Evolutionary conservation across 2,329 filamentous ascomycete species (phyloP), one percentile per base, ranked within the genome.

Genomic region (Sarocladium strictum): DNA sequence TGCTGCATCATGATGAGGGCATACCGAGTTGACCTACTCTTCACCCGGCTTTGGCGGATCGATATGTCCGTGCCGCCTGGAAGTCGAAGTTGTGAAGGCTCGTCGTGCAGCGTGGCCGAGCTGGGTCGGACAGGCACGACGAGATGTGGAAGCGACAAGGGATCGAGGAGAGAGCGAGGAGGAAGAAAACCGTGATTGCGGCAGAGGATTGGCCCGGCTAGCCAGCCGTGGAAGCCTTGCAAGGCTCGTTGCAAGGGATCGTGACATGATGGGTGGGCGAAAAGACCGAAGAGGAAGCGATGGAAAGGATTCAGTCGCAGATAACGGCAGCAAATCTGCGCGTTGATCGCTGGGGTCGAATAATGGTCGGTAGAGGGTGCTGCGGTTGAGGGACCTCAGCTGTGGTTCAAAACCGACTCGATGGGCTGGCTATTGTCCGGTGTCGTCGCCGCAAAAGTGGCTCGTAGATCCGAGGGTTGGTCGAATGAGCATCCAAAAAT

Each of bases 21-120:
- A n/a, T n/a, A n/a, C 15, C 17, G 23, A 11, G 23, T n/a, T 6
- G 72, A n/a, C 86, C 66, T 76, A 95, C 90, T 97, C 94, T 79
- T 97, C 90, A 49, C 94, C 94, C 0, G 90, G 82, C 72, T 92
- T 93, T 2, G 94, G 93, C 27, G 88, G 81, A 55, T 85, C 83
- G 62, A 97, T 73, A 69, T 97, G 90, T 47, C 88, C 90, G 70
- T 99, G 94, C 51, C 69, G 73, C 54, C 73, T 70, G 55, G 74
- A 65, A 11, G 80, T 66, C 3, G 86, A 85, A 11, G 79, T 81
- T 40, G 87, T 87, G 68, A 97, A 94, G 54, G 68, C 69, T 64
- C 85, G 58, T 26, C 43, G 26, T n/a, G n/a, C n/a, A 24, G 55
- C 33, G 6, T 26, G 17, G 14, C 23, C 24, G n/a, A 43, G 24